Evolutionary conservation across 148 eudicot genomes (phyloP).

Genomic region (Rhododendron vialii): DNA sequence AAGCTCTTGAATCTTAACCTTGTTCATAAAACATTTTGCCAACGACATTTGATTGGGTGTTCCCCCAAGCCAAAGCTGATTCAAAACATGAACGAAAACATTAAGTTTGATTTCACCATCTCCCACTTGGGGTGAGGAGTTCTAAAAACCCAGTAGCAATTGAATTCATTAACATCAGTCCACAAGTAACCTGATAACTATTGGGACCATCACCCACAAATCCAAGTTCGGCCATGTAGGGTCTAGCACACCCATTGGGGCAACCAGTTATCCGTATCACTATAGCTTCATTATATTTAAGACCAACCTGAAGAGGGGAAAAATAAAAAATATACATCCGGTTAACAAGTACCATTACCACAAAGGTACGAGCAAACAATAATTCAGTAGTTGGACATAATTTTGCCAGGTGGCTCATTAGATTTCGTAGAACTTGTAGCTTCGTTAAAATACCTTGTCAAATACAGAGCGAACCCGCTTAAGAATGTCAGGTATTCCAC

Average conservation of each 20-base stretch:
- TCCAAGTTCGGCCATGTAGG: conserved; percentile 99
- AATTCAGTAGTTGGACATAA: background rate
- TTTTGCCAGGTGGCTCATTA: background rate
- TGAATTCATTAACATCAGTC: background rate
- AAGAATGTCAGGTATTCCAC: conserved; percentile 89
- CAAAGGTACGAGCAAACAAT: background rate
- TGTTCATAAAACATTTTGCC: conserved; percentile 69
- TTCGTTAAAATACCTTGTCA: conserved; percentile 63
- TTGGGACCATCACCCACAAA: conserved; percentile 98
- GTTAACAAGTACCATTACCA: conserved; percentile 6
- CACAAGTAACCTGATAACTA: conserved; percentile 76
- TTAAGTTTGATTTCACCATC: background rate
- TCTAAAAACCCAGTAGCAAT: background rate
- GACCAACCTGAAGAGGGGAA: conserved; percentile 63
- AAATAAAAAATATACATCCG: background rate
- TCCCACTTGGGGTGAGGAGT: background rate
- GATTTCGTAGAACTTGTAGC: background rate
- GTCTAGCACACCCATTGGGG: conserved; percentile 98
- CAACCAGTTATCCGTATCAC: conserved; percentile 91
- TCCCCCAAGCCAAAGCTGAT: conserved; percentile 96
- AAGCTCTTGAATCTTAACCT: conserved; percentile 89
- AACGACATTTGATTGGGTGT: conserved; percentile 81
- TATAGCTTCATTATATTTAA: conserved; percentile 64
- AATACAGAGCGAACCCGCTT: conserved; percentile 83
- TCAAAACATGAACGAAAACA: conserved; percentile 7